Percentiles rank a stretch among this genome's conserved stretches.
Evolutionary conservation across 164 flowering plant species (phyloP).

Genomic region (Magnolia sinica): DNA sequence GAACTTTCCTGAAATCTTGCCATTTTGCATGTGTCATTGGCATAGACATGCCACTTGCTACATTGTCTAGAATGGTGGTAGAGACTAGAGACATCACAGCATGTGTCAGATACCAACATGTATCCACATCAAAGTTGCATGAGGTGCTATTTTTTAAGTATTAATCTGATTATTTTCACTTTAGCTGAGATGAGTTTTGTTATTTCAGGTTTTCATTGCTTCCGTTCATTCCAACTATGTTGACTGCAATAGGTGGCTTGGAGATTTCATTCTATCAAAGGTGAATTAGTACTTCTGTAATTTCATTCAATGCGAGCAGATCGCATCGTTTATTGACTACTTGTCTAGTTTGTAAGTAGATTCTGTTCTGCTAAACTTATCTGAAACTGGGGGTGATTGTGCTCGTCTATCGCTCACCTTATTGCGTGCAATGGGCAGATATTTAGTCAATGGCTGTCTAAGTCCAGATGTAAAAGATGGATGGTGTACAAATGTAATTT

Average conservation of each 20-base stretch:
- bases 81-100: too few species aligned
- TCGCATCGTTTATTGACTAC: not conserved
- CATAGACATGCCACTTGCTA: too few species aligned
- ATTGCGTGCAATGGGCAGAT: not conserved
- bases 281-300: slow-evolving; percentile 26
- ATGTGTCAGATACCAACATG: too few species aligned
- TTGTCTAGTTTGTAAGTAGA: not conserved
- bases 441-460: not conserved
- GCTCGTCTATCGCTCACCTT: not conserved
- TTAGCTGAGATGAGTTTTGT: slow-evolving; percentile 2
- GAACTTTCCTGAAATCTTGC: not conserved
- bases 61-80: too few species aligned
- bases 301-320: not conserved
- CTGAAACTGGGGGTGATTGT: too few species aligned
- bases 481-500: too few species aligned
- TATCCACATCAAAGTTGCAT: not conserved
- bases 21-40: not conserved
- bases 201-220: slow-evolving; percentile 73
- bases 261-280: slow-evolving; percentile 97
- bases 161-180: not conserved
- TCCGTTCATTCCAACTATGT: slow-evolving; percentile 91
- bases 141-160: not conserved
- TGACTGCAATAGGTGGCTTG: slow-evolving; percentile 98
- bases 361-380: not conserved
- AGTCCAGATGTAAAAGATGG: not conserved